Base-by-base conservation (phyloP, 257 asterid genomes). In the Solanum acaule region DNA sequence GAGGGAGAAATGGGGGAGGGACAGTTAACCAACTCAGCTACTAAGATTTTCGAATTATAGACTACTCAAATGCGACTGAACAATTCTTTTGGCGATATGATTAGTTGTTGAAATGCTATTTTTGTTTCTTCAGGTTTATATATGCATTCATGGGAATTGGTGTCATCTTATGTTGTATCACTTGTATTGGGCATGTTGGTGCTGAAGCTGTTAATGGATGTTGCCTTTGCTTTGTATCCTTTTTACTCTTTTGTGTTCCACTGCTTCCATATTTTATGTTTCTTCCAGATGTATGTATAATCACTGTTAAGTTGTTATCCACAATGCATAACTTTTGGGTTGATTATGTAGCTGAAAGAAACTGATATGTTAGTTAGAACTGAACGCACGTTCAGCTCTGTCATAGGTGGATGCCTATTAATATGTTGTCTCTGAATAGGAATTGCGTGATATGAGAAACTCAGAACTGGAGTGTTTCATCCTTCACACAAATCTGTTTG, bases 201-300 rank as follows among this genome's bases (percentile, higher is more conserved):
- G 98, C 99, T 12, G 99, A 96, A 93, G 96, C 95, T 87, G 92
- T 94, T 90, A 96, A 91, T 87, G 96, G 97, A 31, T 94, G 98
- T 90, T 96, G 95, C 93, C 98, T 95, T 92, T 96, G 98, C 91
- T 95, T 94, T 88, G 99, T 96, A 96, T 95, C 99, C 95, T 95
- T 90, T 72, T 44, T 67, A 22, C 16, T 2, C 38, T 22, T 40
- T 85, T 67, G 8, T 7, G 10, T 85, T 67, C 2, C 40, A 85
- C 18, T 37, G 22, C 42, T 67, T 85, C 63, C 20, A 16, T 70
- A 65, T 25, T 63, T 61, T 56, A 35, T n/a, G 78, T 37, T 63
- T 11, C 14, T 9, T 37, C 20, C n/a, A 52, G 12, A 84, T 63
- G 22, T 63, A 23, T 37, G 14, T 10, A 33, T 81, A 25, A 31